phyloP scores from a whole-genome alignment of 2,329 filamentous ascomycete species.

The Dendrostoma leiphaemia region DNA sequence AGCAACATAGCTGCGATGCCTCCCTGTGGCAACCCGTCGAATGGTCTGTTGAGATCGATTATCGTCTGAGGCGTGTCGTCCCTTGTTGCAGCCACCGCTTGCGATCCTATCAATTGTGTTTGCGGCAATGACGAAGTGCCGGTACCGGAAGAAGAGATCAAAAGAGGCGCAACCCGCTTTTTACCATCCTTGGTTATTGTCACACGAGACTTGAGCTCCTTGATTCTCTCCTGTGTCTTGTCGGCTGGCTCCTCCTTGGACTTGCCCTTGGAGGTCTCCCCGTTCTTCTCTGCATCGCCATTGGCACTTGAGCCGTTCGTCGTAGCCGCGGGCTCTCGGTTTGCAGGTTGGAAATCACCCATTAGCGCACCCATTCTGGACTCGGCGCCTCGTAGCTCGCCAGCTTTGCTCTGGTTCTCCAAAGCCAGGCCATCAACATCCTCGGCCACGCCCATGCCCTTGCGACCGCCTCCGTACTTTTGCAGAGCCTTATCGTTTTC shows the following conservation, averaged over 20 bases:
- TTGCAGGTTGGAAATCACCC: constrained; percentile 69
- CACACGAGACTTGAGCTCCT: constrained; percentile 79
- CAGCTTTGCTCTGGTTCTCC: constrained; percentile 89
- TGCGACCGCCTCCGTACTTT: constrained; percentile 86
- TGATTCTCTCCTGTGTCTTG: constrained; percentile 53
- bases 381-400: constrained; percentile 84
- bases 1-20: constrained; percentile 82
- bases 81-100: constrained; percentile 58
- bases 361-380: constrained; percentile 98
- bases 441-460: constrained; percentile 87
- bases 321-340: constrained; percentile 42
- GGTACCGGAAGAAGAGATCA: constrained; percentile 86
- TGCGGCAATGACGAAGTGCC: constrained; percentile 87
- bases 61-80: constrained; percentile 77
- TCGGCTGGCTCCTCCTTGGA: constrained; percentile 44
- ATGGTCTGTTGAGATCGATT: constrained; percentile 88
- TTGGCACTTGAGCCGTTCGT: constrained; percentile 30
- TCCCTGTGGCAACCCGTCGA: constrained; percentile 87
- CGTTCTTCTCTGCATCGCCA: constrained; percentile 22
- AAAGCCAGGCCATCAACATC: constrained; percentile 84
- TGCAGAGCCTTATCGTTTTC: constrained; percentile 92
- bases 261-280: constrained; percentile 22
- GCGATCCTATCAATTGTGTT: constrained; percentile 77
- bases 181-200: constrained; percentile 96
- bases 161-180: constrained; percentile 87